These are phyloP conservation scores for Penicillium thymicola DNA, from an alignment of 2,329 filamentous ascomycete genomes.

Conservation along the genomic window DNA sequence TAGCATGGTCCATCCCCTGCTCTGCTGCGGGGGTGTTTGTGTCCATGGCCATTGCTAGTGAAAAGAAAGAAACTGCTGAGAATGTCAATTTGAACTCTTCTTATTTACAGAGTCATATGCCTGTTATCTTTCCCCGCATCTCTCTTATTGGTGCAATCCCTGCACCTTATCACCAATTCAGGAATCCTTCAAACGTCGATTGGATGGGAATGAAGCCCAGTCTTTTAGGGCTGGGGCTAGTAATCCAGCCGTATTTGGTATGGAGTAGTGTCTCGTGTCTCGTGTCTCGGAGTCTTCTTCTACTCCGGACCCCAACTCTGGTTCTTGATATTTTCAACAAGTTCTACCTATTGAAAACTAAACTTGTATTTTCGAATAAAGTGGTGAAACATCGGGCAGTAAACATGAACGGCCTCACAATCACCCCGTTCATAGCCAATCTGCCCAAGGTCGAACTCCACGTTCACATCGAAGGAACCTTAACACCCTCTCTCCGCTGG, in stretches of 20 bases:
- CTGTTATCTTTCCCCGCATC: conserved; percentile 20
- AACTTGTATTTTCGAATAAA: not conserved
- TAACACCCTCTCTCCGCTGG: conserved; percentile 44
- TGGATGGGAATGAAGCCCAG: not conserved
- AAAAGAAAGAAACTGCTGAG: not conserved
- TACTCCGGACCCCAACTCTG: not conserved
- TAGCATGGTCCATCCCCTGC: conserved; percentile 8
- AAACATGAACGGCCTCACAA: conserved; percentile 20
- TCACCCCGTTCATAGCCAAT: conserved; percentile 32
- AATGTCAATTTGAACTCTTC: not conserved
- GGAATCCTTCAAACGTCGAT: not conserved
- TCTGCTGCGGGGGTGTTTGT: conserved; percentile 4
- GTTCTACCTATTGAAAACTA: not conserved
- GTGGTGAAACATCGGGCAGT: no score
- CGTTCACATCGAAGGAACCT: conserved; percentile 48
- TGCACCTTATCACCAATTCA: conserved; percentile 9
- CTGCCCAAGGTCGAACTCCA: conserved; percentile 49
- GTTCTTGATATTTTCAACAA: not conserved
- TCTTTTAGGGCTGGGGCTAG: not conserved
- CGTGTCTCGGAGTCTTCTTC: not conserved
- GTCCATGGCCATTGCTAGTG: not conserved
- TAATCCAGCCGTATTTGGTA: not conserved
- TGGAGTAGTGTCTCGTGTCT: not conserved
- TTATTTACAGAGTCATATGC: not conserved
- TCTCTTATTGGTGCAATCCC: not conserved